These are phyloP conservation scores for Nakazawaea anatomiae DNA, from an alignment of 805 yeast genomes.

Conservation along the genomic window DNA sequence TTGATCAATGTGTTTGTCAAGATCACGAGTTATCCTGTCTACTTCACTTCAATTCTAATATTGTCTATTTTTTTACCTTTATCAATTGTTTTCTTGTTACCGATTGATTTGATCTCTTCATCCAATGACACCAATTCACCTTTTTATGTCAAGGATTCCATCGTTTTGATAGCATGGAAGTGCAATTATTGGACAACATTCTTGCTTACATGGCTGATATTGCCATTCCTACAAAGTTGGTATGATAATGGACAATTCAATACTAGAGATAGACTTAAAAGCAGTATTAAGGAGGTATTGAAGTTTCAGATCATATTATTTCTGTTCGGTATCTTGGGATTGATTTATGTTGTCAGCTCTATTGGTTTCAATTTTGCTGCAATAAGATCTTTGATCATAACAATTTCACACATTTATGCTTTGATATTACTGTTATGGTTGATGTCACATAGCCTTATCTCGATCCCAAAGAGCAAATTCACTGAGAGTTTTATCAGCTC, in stretches of 20 bases:
- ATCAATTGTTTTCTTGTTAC: constrained; percentile 66
- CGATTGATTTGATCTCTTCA: constrained; percentile 65
- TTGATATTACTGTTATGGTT: constrained; percentile 73
- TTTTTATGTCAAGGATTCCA: constrained; percentile 39
- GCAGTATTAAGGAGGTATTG: constrained; percentile 51
- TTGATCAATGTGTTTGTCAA: constrained; percentile 30
- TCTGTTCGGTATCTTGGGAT: constrained; percentile 43
- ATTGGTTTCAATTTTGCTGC: constrained; percentile 39
- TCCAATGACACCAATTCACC: constrained; percentile 27
- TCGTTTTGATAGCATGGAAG: constrained; percentile 61
- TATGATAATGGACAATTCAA: constrained; percentile 64
- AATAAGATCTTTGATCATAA: constrained; percentile 63
- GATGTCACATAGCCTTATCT: constrained; percentile 76
- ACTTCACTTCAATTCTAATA: constrained; percentile 40
- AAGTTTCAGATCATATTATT: constrained; percentile 57
- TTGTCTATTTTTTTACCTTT: constrained; percentile 69
- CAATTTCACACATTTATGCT: constrained; percentile 72
- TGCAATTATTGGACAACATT: constrained; percentile 78
- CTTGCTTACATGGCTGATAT: constrained; percentile 66
- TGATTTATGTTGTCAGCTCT: constrained; percentile 51
- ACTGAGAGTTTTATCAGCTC: constrained; percentile 2
- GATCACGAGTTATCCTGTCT: constrained; percentile 30
- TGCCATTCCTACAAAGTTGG: constrained; percentile 71
- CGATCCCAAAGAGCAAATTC: constrained; percentile 46
- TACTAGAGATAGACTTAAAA: constrained; percentile 38